These are phyloP conservation scores for Acanthamoeba royreba DNA, from an alignment of 208 protist genomes.

Conservation along the genomic window DNA sequence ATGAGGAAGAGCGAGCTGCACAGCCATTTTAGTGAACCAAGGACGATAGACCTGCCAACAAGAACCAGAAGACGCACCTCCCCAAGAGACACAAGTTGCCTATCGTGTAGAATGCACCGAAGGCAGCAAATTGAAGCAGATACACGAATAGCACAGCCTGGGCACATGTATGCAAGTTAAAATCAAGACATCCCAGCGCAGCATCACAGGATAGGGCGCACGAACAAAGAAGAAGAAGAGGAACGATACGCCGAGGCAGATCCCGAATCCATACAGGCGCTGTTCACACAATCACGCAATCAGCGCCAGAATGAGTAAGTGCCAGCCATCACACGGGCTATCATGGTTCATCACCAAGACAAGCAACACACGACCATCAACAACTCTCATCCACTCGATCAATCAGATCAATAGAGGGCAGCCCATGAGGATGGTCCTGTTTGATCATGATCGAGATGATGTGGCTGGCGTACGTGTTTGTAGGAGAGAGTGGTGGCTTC, in stretches of 20 bases:
- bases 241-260: neutral
- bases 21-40: neutral
- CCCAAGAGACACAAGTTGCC: neutral
- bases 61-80: neutral
- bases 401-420: neutral
- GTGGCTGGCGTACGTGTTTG: neutral
- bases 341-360: no score
- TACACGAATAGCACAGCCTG: neutral
- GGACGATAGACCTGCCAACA: neutral
- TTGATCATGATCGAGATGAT: no score
- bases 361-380: no score
- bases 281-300: neutral
- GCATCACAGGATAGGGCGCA: neutral
- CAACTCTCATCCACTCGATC: no score
- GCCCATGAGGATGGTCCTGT: neutral
- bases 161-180: neutral
- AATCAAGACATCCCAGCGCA: neutral
- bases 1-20: neutral
- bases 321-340: no score
- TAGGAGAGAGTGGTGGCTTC: slow-evolving; percentile 10
- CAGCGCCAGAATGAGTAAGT: neutral
- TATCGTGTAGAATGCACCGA: neutral
- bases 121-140: neutral
- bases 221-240: neutral
- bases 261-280: neutral